Evolutionary conservation across 495 filamentous ascomycete genomes (phyloP).

Genomic region (Aspergillus heteromorphus): DNA sequence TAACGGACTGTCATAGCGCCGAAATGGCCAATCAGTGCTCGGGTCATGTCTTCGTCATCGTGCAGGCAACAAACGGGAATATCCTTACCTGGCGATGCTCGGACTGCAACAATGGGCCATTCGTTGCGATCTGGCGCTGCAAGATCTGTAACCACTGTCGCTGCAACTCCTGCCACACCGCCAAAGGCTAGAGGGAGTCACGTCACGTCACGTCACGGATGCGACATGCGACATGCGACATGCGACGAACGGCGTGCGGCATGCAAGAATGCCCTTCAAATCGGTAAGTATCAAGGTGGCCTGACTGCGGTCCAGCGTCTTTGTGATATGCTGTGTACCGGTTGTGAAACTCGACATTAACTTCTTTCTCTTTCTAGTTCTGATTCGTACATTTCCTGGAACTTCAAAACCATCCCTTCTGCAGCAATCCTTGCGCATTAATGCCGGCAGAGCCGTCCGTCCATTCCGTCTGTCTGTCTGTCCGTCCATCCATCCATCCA

Average conservation of each 20-base stretch:
- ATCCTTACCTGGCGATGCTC: constrained; percentile 47
- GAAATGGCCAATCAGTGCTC: constrained; percentile 46
- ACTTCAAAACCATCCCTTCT: constrained; percentile 4
- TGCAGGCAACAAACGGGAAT: constrained; percentile 44
- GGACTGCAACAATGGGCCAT: constrained; percentile 47
- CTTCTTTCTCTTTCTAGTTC: not conserved
- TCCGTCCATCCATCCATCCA: too few species aligned
- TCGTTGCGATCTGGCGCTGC: constrained; percentile 46
- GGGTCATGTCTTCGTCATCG: constrained; percentile 41
- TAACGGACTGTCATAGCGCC: not conserved
- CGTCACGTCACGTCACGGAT: constrained; percentile 13
- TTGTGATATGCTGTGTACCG: not conserved
- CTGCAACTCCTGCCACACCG: constrained; percentile 41
- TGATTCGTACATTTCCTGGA: not conserved
- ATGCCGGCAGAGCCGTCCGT: constrained; percentile 1
- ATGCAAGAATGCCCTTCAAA: too few species aligned
- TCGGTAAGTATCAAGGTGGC: constrained; percentile 7
- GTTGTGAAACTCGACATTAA: not conserved
- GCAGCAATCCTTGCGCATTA: constrained; percentile 13
- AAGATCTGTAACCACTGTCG: constrained; percentile 45
- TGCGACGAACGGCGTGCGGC: too few species aligned
- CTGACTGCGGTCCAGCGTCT: not conserved
- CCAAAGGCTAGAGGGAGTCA: constrained; percentile 33
- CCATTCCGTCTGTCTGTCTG: too few species aligned
- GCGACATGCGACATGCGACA: too few species aligned